Evolutionary conservation across 306 rosid species (phyloP).

Genomic region (Geum urbanum): DNA sequence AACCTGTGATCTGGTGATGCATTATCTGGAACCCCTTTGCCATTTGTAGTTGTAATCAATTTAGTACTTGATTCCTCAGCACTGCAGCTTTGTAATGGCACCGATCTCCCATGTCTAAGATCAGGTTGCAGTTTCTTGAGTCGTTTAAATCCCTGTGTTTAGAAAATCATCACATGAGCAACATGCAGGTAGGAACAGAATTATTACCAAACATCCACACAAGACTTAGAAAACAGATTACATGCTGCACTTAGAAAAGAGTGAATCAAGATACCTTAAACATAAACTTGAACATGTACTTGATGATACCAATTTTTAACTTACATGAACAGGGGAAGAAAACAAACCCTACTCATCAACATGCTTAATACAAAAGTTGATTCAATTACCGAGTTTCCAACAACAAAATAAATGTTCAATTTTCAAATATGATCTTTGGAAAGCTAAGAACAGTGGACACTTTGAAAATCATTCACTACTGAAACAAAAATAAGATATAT

Average conservation of each 20-base stretch:
- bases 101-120: constrained; percentile 38
- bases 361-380: background rate
- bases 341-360: background rate
- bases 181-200: background rate
- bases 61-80: constrained; percentile 48
- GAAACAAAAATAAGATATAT: background rate
- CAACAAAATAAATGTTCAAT: background rate
- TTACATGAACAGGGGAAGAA: background rate
- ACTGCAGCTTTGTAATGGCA: constrained; percentile 39
- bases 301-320: background rate
- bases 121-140: constrained; percentile 65
- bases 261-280: no score
- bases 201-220: background rate
- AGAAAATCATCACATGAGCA: constrained; percentile 13
- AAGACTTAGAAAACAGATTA: background rate
- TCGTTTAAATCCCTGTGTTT: constrained; percentile 65
- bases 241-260: background rate
- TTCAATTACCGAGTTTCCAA: background rate
- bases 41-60: constrained; percentile 21
- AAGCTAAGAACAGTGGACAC: no score
- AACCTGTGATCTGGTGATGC: constrained; percentile 45
- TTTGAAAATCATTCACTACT: background rate
- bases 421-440: no score
- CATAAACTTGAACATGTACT: no score
- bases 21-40: constrained; percentile 39